These are phyloP conservation scores for Leccinum sublutescens DNA, from an alignment of 768 basidiomycete genomes.

Conservation along the genomic window DNA sequence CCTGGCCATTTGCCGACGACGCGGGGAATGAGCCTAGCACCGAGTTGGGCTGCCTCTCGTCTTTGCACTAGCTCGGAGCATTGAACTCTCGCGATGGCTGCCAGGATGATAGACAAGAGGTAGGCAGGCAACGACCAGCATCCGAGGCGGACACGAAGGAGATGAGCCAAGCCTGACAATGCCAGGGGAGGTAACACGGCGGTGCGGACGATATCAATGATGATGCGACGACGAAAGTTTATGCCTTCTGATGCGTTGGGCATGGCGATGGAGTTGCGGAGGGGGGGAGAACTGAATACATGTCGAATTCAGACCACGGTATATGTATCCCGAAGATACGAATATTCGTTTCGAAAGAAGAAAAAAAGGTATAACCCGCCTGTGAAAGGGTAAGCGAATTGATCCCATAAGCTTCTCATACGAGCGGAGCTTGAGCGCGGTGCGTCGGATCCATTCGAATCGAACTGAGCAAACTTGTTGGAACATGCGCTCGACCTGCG, in stretches of 20 bases:
- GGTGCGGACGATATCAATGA: conserved; percentile 43
- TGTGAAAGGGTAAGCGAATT: conserved; percentile 13
- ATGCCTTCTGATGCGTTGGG: not conserved
- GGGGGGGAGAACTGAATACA: conserved; percentile 1
- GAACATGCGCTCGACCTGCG: conserved; percentile 5
- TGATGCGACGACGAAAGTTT: conserved; percentile 49
- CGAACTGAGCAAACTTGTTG: not conserved
- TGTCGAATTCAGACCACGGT: conserved; percentile 2
- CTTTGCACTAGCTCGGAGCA: conserved; percentile 38
- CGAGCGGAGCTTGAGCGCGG: conserved; percentile 16
- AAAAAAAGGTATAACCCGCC: conserved; percentile 6
- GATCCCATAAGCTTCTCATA: not conserved
- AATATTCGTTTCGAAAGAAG: conserved; percentile 13
- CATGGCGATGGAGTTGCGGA: not conserved
- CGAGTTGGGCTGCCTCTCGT: conserved; percentile 45
- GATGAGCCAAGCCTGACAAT: conserved; percentile 32
- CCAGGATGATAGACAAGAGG: conserved; percentile 41
- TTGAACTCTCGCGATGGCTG: conserved; percentile 36
- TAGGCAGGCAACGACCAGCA: conserved; percentile 38
- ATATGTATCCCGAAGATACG: conserved; percentile 12
- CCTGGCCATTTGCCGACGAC: conserved; percentile 74
- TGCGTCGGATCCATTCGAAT: not conserved
- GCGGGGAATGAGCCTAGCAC: conserved; percentile 52
- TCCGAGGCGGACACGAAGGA: conserved; percentile 35
- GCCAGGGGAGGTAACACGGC: conserved; percentile 41